Evolutionary conservation across 495 filamentous ascomycete species (phyloP).

Genomic region (Podospora tetraspora): DNA sequence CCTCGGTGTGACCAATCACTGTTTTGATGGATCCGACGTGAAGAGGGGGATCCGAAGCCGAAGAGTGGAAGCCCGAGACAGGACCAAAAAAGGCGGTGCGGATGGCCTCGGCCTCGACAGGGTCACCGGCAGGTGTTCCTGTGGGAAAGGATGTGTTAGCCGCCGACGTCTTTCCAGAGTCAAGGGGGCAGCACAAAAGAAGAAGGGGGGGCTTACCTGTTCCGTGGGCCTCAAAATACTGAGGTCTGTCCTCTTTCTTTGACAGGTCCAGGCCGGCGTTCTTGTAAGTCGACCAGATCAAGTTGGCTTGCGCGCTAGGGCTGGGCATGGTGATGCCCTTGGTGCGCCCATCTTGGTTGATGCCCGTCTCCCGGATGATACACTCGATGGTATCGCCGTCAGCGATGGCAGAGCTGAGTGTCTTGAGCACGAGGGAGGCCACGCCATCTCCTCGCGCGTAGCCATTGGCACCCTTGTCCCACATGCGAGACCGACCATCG

Average conservation of each 20-base stretch:
- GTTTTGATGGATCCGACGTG: conserved; percentile 46
- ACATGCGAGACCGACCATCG: conserved; percentile 48
- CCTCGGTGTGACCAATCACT: conserved; percentile 53
- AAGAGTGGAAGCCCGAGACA: neutral
- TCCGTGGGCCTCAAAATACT: conserved; percentile 45
- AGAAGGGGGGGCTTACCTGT: conserved; percentile 6
- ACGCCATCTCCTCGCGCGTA: conserved; percentile 60
- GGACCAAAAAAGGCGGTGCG: conserved; percentile 4
- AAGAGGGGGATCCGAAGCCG: conserved; percentile 6
- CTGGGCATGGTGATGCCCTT: conserved; percentile 50
- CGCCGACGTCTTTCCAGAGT: conserved; percentile 29
- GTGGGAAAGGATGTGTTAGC: conserved; percentile 36
- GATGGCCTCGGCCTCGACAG: conserved; percentile 1
- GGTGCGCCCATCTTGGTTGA: conserved; percentile 52
- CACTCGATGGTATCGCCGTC: conserved; percentile 52
- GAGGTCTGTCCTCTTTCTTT: conserved; percentile 28
- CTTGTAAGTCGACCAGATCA: conserved; percentile 46
- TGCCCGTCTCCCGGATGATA: conserved; percentile 49
- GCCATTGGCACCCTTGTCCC: conserved; percentile 55
- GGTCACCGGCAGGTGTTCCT: conserved; percentile 4
- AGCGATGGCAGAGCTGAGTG: conserved; percentile 40
- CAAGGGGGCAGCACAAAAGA: too few species aligned
- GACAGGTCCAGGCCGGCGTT: conserved; percentile 38
- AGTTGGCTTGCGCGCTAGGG: conserved; percentile 42
- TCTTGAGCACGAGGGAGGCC: conserved; percentile 50